Conservation (phyloP, 2,329 filamentous ascomycete species). For the Aspergillus vadensis region DNA sequence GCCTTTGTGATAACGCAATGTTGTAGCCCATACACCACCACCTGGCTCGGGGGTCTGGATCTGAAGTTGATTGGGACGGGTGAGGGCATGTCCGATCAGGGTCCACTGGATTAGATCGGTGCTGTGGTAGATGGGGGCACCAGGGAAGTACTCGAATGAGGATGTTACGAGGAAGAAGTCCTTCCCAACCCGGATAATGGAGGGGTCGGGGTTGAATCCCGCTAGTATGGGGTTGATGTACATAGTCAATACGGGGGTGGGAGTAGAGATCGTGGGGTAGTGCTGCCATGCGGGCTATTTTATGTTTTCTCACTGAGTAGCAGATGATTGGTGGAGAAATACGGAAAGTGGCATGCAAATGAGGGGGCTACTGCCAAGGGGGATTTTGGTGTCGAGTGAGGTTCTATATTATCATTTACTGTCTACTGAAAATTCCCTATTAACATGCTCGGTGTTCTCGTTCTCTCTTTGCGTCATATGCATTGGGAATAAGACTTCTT, state of each 20-base stretch:
- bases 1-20: slow-evolving; percentile 48
- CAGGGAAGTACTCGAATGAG: slow-evolving; percentile 64
- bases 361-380: background rate
- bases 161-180: slow-evolving; percentile 64
- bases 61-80: slow-evolving; percentile 36
- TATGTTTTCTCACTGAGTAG: background rate
- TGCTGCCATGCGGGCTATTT: background rate
- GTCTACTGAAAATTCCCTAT: no score
- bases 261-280: background rate
- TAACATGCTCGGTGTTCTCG: no score
- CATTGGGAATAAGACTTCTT: no score
- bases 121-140: slow-evolving; percentile 62
- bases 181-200: slow-evolving; percentile 52
- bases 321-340: slow-evolving; percentile 8
- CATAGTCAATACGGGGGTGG: background rate
- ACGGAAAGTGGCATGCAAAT: background rate
- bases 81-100: slow-evolving; percentile 40
- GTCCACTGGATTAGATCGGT: slow-evolving; percentile 48
- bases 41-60: slow-evolving; percentile 37
- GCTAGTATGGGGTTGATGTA: slow-evolving; percentile 55
- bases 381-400: background rate
- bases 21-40: slow-evolving; percentile 52
- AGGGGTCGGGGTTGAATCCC: slow-evolving; percentile 66
- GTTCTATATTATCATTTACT: background rate
- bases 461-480: no score